Base-by-base conservation (phyloP, 768 basidiomycete genomes). In the Tulasnella sp. region DNA sequence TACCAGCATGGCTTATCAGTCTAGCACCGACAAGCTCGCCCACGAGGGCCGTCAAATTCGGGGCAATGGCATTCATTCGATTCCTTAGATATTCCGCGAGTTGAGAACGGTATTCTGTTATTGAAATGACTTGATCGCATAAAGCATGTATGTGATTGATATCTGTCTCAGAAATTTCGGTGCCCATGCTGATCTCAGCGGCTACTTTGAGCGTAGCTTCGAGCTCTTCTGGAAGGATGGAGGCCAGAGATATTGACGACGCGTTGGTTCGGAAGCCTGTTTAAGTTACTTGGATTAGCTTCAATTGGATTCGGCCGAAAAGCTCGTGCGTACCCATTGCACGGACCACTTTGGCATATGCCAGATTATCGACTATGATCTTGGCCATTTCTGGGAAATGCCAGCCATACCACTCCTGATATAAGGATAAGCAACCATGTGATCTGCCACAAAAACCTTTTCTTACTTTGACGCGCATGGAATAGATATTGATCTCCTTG, bases 381-480 rank as follows among this genome's bases (percentile, higher is more conserved):
- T 96, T 98, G 53, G 83, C 85, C 83, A 99, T 87, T 68, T 99
- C 95, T 4, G 95, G 95, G 76, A 99, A 99, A 71, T 99, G 95
- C 95, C 95, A 99, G 32, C 95, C 95, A 61, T 99, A 99, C 95
- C 95, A 99, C 77, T 99, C 95, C 93, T 95, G 25, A 43, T 5
- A n/a, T 10, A 28, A 15, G 40, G 49, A 28, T 12, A 20, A 13
- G 41, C 4, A 15, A 53, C 15, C n/a, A 28, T 39, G 19, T 31
- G 33, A 37, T 46, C 10, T n/a, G 25, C 24, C 33, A 56, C 28
- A 45, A 54, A 15, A 29, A 20, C 29, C 24, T 28, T 16, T 5
- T 28, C 73, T 29, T 53, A 92, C 92, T 77, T 99, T 99, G 40
- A 93, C 89, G 61, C 95, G 79, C 95, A 99, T 99, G 12, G 92